Base-by-base conservation (phyloP, 139 green algal species). In the Chloropicon primus region DNA sequence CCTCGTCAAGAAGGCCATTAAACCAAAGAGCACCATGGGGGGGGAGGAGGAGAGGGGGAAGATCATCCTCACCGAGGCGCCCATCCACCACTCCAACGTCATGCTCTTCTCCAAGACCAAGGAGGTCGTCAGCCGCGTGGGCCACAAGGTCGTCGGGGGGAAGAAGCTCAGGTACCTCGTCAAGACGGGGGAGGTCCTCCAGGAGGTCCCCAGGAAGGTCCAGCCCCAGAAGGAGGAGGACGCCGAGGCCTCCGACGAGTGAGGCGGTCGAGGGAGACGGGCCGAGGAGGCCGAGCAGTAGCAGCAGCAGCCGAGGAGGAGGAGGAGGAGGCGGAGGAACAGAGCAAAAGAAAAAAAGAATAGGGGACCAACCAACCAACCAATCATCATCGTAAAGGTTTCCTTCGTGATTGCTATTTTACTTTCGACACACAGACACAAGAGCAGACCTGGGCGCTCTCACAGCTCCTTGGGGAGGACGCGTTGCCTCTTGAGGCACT, bases 31-130 rank as follows among this genome's bases (percentile, higher is more conserved):
- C 10, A 62, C 41, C 41, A 62, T 62, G 41, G 41, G 41, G 41
- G 41, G 41, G 10, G 41, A 73, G 24, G 83, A 96, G 2, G 93
- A 98, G 87, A 80, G 80, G 0, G 87, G 94, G 17, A 83, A 93
- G 76, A 94, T 93, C 78, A 85, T 91, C 78, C 81, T 83, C 28
- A 79, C 82, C 72, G 93, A 98, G 87, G 91, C 87, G 26, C 92
- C 94, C 10, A 90, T 99, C 27, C 90, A 98, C 84, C 91, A 96
- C 83, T 96, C 89, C 54, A 99, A 99, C 80, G 96, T 98, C 25
- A 94, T 95, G 87, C 89, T 93, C 79, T 98, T 93, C 79, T 94
- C 87, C 27, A 90, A 92, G 74, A 75, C 86, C 75, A 79, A 93
- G 83, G 77, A 91, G 76, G 82, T 87, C 24, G 24, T 73, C 3